Evolutionary conservation across 495 filamentous ascomycete species (phyloP), one percentile per base, ranked within the genome.

Genomic region (Trichoderma erinaceum): DNA sequence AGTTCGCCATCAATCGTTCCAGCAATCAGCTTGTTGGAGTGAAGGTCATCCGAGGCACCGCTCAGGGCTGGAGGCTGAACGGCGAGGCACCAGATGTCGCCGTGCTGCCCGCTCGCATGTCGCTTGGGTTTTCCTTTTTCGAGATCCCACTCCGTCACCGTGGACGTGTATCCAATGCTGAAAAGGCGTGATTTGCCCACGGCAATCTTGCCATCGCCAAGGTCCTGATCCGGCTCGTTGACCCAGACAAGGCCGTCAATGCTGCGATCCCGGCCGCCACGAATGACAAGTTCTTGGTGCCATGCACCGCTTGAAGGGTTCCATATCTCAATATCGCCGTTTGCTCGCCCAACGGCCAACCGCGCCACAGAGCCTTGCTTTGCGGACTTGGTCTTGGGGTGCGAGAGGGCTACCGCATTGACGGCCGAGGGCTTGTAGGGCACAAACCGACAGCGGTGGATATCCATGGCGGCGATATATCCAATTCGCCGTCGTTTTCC

Each of bases 241-340:
- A 87, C 92, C 95, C 95, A 99, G 32, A 88, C 87, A 6, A 99
- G 81, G 15, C 91, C 92, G 78, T 98, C 95, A 67, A 96, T 90
- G 68, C 91, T 93, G 64, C 92, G 82, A 71, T 92, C 91, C 68
- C 91, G 88, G 65, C 93, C 95, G 69, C 95, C 95, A 46, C 84
- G 84, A 11, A 97, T 86, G 46, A 90, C 87, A 16, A 87, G 88
- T 79, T 99, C 95, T 72, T 97, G 95, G 72, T 90, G 84, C 95
- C 95, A 99, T 63, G 84, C 78, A 16, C 93, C 93, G 69, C 85
- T 85, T 68, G 90, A 77, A 8, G 96, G 95, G 76, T 97, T 97
- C 96, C 96, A 99, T 69, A 99, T 93, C 79, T 98, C 95, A 71
- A 99, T 95, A 73, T 97, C 92, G 72, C 95, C 95, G 76, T 97